phyloP scores from a whole-genome alignment of 257 asterid genomes.

The Solanum rostratum region DNA sequence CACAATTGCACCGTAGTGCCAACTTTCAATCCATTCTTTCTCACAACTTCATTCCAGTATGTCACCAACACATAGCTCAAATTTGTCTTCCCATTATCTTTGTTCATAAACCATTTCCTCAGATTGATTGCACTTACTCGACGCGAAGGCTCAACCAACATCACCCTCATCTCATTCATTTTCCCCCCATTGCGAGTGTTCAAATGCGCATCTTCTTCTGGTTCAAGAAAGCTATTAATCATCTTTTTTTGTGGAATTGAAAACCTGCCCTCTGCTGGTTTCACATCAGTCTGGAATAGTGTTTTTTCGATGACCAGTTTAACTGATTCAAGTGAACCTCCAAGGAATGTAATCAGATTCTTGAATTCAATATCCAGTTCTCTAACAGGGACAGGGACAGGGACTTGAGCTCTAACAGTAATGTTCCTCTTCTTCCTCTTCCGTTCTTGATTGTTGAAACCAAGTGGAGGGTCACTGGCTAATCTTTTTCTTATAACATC shows the following conservation, averaged over 20 bases:
- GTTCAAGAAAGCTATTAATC: not conserved
- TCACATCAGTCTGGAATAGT: not conserved
- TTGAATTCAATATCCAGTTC: not conserved
- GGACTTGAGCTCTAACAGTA: not conserved
- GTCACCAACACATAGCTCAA: not conserved
- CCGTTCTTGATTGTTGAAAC: not conserved
- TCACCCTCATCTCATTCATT: not conserved
- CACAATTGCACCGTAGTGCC: not conserved
- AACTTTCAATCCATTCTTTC: not conserved
- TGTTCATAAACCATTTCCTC: not conserved
- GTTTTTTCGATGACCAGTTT: not conserved
- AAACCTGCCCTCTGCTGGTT: not conserved
- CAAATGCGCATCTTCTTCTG: not conserved
- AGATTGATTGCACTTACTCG: not conserved
- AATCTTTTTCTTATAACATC: too few relatives aligned
- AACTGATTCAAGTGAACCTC: not conserved
- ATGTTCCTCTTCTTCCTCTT: not conserved
- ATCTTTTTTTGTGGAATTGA: not conserved
- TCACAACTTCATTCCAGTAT: not conserved
- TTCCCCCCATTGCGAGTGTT: not conserved
- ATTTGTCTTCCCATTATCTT: not conserved
- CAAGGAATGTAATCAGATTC: not conserved
- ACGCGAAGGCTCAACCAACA: not conserved
- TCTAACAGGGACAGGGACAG: too few relatives aligned
- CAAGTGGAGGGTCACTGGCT: not conserved